These are phyloP conservation scores for Pestalotiopsis sp. DNA, from an alignment of 2,329 filamentous ascomycete genomes.

Conservation along the genomic window DNA sequence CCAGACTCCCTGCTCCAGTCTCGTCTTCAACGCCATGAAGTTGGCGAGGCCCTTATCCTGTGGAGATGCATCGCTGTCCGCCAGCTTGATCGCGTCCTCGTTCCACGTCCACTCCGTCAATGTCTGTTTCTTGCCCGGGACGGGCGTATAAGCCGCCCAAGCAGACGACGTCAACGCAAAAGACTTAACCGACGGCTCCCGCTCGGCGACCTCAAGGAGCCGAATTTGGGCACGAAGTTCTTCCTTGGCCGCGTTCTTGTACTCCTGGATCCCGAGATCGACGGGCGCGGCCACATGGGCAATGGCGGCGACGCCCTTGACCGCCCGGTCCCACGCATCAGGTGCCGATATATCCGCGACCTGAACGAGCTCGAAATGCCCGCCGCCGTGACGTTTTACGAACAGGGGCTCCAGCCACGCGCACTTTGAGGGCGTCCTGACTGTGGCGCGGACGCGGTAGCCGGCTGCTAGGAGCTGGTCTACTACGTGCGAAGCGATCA, in stretches of 20 bases:
- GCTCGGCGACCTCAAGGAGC: conserved; percentile 27
- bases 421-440: conserved; percentile 3
- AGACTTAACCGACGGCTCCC: conserved; percentile 26
- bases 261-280: conserved; percentile 21
- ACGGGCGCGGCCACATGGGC: conserved; percentile 28
- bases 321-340: conserved; percentile 1
- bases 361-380: conserved; percentile 3
- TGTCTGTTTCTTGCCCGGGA: conserved; percentile 23
- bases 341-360: conserved; percentile 5
- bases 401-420: conserved; percentile 9
- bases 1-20: conserved; percentile 34
- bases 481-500: conserved; percentile 41
- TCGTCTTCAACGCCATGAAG: conserved; percentile 36
- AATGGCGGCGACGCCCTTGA: conserved; percentile 21
- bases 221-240: conserved; percentile 20
- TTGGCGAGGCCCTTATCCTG: conserved; percentile 25
- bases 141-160: conserved; percentile 34
- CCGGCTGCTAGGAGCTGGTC: conserved; percentile 40
- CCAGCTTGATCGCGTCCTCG: conserved; percentile 28
- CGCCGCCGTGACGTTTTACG: conserved; percentile 2
- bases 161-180: conserved; percentile 34
- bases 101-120: conserved; percentile 32
- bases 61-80: conserved; percentile 16
- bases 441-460: conserved; percentile 41
- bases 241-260: conserved; percentile 25